Base-by-base conservation (phyloP, 768 basidiomycete genomes). In the Podaxis sp. region DNA sequence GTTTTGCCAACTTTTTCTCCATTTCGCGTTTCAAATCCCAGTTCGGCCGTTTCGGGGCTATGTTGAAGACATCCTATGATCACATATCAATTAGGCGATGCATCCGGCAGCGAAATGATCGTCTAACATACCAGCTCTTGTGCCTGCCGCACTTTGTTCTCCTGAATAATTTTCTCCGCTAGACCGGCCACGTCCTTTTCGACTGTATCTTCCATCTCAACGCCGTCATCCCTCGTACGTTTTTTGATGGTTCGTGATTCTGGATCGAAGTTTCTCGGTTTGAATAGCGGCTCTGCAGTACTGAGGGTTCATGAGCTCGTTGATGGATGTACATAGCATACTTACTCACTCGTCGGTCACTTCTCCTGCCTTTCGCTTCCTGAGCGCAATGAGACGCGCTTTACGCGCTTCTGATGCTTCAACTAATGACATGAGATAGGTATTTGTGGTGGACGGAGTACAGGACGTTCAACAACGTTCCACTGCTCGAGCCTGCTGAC, bases 11-110 rank as follows among this genome's bases (percentile, higher is more conserved):
- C 73, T 93, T 95, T 79, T 90, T 93, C 62, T 96, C 93, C 77
- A 96, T 87, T 69, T 98, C 95, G 62, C 95, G 86, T 74, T 95
- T 96, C 69, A 97, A 80, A 73, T 96, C 95, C 95, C 95, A 96
- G 75, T 96, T 99, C 9, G 93, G 89, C 52, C 95, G 85, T 82
- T 96, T 98, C 3, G 97, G 97, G 24, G 95, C 96, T 68, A 99
- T 99, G 72, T 97, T 99, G 73, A 97, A 93, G 51, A 97, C 81
- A 72, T 96, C 93, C 95, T 96, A 44, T 44, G 51, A 52, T 39
- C 36, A 54, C 49, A 63, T 52, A 26, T 54, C 38, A 52, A 39
- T 24, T 65, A 39, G 56, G 48, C 26, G 33, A 46, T 33, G 40
- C 28, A 42, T 57, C n/a, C 57, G 49, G 24, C 51, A 55, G 30